Conservation (phyloP, 2,329 filamentous ascomycete genomes). For the Pseudonectria buxi region DNA sequence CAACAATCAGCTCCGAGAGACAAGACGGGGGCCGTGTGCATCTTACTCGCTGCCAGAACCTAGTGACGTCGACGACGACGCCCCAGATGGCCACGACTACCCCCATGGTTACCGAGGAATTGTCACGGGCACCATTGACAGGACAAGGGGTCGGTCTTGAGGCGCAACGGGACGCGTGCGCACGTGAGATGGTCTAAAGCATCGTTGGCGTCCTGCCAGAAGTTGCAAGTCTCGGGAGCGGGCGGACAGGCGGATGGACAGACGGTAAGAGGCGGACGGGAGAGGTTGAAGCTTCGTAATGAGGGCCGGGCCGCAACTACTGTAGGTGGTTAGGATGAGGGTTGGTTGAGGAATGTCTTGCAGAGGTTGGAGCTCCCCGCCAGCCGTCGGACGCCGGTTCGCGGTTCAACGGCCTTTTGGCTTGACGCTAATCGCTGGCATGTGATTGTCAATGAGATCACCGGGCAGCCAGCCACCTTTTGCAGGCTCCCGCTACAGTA, state of each 20-base stretch:
- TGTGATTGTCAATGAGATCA: conserved; percentile 27
- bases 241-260: conserved; percentile 1
- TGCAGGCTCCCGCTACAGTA: too few species aligned
- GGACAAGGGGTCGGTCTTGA: conserved; percentile 6
- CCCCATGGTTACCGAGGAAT: conserved; percentile 34
- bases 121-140: conserved; percentile 25
- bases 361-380: conserved; percentile 18
- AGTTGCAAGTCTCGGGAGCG: conserved; percentile 7
- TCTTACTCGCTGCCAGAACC: conserved; percentile 56
- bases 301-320: too few species aligned
- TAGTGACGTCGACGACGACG: conserved; percentile 53
- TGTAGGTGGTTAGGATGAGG: conserved; percentile 1
- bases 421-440: conserved; percentile 17
- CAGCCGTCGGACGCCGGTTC: conserved; percentile 7
- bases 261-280: conserved; percentile 1
- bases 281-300: not conserved
- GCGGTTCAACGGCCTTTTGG: conserved; percentile 14
- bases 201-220: conserved; percentile 10
- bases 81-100: conserved; percentile 45
- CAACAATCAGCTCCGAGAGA: conserved; percentile 12
- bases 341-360: conserved; percentile 15
- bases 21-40: not conserved
- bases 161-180: conserved; percentile 13
- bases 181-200: conserved; percentile 10
- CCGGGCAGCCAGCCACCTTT: conserved; percentile 3